Evolutionary conservation across 495 filamentous ascomycete genomes (phyloP).

Genomic region (Apodospora peruviana): DNA sequence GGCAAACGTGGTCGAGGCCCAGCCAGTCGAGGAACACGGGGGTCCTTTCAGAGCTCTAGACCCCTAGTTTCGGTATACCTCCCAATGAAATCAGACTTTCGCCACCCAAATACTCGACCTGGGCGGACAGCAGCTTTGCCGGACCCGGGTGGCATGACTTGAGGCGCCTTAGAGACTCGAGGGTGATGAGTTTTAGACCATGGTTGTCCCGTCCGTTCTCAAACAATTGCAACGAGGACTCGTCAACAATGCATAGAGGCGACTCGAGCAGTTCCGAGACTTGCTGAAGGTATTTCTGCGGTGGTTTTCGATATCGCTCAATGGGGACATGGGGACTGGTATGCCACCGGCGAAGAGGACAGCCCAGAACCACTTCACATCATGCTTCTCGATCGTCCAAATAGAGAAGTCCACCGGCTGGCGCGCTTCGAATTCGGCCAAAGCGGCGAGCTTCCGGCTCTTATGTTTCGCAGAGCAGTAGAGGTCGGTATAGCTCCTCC

Average conservation of each 20-base stretch:
- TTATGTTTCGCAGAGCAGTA: neutral
- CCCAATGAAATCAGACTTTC: too few species aligned
- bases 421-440: neutral
- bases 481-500: neutral
- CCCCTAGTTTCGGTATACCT: too few species aligned
- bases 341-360: slow-evolving; percentile 34
- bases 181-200: neutral
- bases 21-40: slow-evolving; percentile 53
- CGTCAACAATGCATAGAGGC: slow-evolving; percentile 5
- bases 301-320: slow-evolving; percentile 26
- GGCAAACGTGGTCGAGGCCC: slow-evolving; percentile 49
- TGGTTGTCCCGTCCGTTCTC: neutral
- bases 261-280: slow-evolving; percentile 3
- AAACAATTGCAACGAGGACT: neutral
- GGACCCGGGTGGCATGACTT: too few species aligned
- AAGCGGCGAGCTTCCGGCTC: neutral
- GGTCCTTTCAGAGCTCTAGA: too few species aligned
- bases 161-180: too few species aligned
- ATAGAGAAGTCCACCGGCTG: slow-evolving; percentile 29
- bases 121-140: too few species aligned
- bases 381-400: slow-evolving; percentile 33
- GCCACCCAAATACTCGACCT: too few species aligned
- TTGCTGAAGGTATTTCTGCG: slow-evolving; percentile 26
- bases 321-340: slow-evolving; percentile 34
- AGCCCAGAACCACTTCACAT: slow-evolving; percentile 42